Percentiles rank a stretch among this genome's conserved stretches.
Conservation (phyloP, 805 yeast genomes). For the Babjeviella inositovora region DNA sequence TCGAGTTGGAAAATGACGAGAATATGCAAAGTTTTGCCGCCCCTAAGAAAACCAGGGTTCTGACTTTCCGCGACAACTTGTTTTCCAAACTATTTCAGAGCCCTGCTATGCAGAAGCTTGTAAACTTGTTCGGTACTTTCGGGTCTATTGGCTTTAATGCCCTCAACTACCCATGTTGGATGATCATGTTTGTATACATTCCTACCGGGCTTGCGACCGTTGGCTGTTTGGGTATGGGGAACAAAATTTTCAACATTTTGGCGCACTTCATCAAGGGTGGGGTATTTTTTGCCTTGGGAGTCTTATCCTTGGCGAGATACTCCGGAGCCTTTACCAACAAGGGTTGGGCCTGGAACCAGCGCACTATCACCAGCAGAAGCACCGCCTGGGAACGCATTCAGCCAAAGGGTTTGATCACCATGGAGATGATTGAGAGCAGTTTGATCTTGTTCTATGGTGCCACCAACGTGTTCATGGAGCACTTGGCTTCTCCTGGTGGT, state of each 20-base stretch:
- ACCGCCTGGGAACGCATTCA: slow-evolving; percentile 19
- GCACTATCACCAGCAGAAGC: slow-evolving; percentile 1
- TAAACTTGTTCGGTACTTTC: too few relatives aligned
- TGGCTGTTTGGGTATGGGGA: slow-evolving; percentile 51
- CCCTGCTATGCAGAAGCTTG: too few relatives aligned
- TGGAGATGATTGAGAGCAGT: slow-evolving; percentile 75
- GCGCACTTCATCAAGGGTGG: slow-evolving; percentile 97
- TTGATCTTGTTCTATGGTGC: slow-evolving; percentile 78
- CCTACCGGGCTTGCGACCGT: slow-evolving; percentile 51
- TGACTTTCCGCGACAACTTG: too few relatives aligned
- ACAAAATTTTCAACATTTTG: slow-evolving; percentile 57
- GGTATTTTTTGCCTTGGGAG: slow-evolving; percentile 64
- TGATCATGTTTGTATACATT: slow-evolving; percentile 42
- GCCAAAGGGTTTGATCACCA: slow-evolving; percentile 37
- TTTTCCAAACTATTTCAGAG: too few relatives aligned
- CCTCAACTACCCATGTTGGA: slow-evolving; percentile 50
- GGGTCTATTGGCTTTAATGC: slow-evolving; percentile 22
- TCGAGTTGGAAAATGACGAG: too few relatives aligned
- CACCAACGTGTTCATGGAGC: slow-evolving; percentile 85
- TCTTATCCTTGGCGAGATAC: slow-evolving; percentile 72
- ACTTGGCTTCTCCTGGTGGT: slow-evolving; percentile 63
- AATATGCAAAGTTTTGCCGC: too few relatives aligned
- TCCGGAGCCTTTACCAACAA: slow-evolving; percentile 61
- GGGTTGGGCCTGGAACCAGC: slow-evolving; percentile 87
- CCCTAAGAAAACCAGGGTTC: too few relatives aligned